Base-by-base conservation (phyloP, 2,329 filamentous ascomycete species). In the Penicillium sp. region DNA sequence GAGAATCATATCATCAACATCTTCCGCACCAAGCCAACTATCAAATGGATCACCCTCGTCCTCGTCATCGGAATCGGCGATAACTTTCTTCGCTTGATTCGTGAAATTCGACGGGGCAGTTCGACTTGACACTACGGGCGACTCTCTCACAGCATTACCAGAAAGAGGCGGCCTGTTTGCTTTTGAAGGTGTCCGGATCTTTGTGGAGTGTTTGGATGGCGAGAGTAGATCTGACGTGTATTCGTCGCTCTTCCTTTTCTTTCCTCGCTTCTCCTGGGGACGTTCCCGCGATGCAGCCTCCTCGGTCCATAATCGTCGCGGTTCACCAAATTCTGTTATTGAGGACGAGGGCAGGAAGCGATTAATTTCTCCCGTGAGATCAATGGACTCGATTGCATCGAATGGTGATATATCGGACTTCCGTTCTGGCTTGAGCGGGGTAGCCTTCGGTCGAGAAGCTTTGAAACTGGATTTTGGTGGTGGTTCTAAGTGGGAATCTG, bases 211-310 rank as follows among this genome's bases (percentile, higher is more conserved):
- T 26, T 68, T 70, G n/a, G 60, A 66, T 2, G 73, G 68, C 2
- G 71, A 72, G 5, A 66, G 54, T 19, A 75, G 63, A 52, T 77
- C 74, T 5, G 68, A 71, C 33, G 69, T 66, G 51, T 77, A 76
- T 54, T 80, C 79, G 19, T 79, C 73, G 56, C 78, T 81, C 62
- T 79, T 81, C 47, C 79, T 70, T 62, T 81, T 81, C 62, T 75
- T 79, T 5, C 76, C 76, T 58, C 70, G 72, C 48, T 71, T 74
- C 18, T 71, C 64, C 18, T 61, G 24, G 19, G 75, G 73, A 36
- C 71, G 69, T 47, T 65, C 64, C 18, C 74, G 71, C 43, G 65
- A 66, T 13, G 76, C 76, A 51, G 67, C 71, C 34, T 77, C 74
- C 61, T 79, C 77, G 34, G 65, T 71, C 78, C 78, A 80, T 60